Evolutionary conservation across 2,329 filamentous ascomycete genomes (phyloP).

Genomic region (Ophiostoma sp.): DNA sequence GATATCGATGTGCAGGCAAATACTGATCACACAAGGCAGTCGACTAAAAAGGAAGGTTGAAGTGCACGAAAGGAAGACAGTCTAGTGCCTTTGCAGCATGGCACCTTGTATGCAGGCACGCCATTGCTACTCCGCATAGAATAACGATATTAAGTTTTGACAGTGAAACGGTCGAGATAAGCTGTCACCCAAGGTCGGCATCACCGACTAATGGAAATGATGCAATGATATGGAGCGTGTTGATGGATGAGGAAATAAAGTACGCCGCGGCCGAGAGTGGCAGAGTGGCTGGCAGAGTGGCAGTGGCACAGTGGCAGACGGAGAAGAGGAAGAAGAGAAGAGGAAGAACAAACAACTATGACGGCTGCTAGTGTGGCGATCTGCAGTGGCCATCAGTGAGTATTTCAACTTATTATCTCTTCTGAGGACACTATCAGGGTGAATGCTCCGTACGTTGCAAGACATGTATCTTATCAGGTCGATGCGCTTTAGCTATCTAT

Average conservation of each 20-base stretch:
- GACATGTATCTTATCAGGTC: neutral
- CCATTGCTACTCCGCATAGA: neutral
- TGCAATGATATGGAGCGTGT: neutral
- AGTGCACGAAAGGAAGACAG: neutral
- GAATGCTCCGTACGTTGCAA: neutral
- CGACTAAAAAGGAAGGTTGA: conserved; percentile 4
- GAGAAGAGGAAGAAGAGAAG: neutral
- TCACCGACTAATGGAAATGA: neutral
- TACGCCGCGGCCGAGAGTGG: neutral
- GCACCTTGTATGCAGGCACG: neutral
- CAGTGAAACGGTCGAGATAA: conserved; percentile 8
- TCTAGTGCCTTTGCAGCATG: neutral
- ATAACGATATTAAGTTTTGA: neutral
- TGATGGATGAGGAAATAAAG: conserved; percentile 8
- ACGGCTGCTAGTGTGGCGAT: neutral
- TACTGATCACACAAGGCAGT: neutral
- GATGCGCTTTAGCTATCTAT: conserved; percentile 1
- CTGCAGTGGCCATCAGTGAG: neutral
- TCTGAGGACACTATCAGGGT: neutral
- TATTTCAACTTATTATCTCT: neutral
- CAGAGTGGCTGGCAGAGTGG: too few species aligned
- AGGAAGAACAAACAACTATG: conserved; percentile 2
- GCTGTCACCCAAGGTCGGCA: neutral
- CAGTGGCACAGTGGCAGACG: too few species aligned
- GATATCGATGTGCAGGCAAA: too few species aligned